phyloP scores from a whole-genome alignment of 495 filamentous ascomycete genomes.

The Lichenothelia convexa region DNA sequence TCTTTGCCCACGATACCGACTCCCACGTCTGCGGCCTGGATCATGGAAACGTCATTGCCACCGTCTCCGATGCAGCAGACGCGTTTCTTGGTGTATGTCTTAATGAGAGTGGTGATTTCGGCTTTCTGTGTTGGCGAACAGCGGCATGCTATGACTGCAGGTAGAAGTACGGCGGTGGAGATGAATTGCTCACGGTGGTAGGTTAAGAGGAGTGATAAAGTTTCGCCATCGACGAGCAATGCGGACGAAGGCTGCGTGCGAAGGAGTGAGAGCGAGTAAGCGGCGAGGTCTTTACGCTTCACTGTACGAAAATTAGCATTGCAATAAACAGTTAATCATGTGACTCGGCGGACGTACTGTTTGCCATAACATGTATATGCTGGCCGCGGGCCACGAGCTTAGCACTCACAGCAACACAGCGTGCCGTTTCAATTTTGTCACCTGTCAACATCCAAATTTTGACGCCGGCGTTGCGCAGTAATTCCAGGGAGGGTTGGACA shows the following conservation, averaged over 20 bases:
- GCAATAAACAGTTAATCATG: too few relatives aligned
- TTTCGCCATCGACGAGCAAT: conserved; percentile 89
- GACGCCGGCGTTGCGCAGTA: conserved; percentile 94
- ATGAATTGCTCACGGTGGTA: conserved; percentile 76
- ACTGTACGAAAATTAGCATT: too few relatives aligned
- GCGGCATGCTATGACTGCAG: conserved; percentile 86
- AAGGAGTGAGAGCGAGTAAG: conserved; percentile 73
- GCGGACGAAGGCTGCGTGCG: conserved; percentile 74
- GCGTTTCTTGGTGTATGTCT: conserved; percentile 76
- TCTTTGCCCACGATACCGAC: conserved; percentile 98
- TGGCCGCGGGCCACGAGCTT: conserved; percentile 91
- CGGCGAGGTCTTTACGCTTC: conserved; percentile 56
- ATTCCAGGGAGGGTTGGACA: conserved; percentile 85
- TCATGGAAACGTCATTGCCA: conserved; percentile 98
- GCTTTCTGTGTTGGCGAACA: conserved; percentile 97
- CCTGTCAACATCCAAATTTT: conserved; percentile 99
- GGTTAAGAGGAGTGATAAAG: conserved; percentile 60
- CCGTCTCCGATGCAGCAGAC: conserved; percentile 95
- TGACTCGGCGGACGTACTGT: conserved; percentile 36
- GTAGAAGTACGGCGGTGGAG: conserved; percentile 66
- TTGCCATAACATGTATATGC: conserved; percentile 86
- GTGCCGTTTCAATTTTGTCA: conserved; percentile 95
- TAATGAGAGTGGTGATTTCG: conserved; percentile 79
- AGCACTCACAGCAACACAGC: conserved; percentile 86
- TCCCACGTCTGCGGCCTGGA: conserved; percentile 92